Evolutionary conservation across 257 asterid species (phyloP).

Genomic region (Handroanthus guayacan): DNA sequence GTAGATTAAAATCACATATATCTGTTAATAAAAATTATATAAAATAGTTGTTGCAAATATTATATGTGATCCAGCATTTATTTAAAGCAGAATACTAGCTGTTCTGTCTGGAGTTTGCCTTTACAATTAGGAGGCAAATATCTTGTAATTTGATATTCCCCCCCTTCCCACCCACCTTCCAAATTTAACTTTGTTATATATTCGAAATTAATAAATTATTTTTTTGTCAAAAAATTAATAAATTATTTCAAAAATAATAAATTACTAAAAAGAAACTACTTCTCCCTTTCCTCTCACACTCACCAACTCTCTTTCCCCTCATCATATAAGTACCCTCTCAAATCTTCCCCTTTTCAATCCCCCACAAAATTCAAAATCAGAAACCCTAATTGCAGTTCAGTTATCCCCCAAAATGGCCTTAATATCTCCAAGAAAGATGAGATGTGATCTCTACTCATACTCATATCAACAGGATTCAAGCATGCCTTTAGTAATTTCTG

Average conservation of each 20-base stretch:
- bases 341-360: slow-evolving; percentile 19
- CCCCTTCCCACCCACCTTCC: slow-evolving; percentile 69
- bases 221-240: neutral
- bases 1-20: slow-evolving; percentile 6
- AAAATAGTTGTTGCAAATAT: slow-evolving; percentile 3
- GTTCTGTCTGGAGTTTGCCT: slow-evolving; percentile 71
- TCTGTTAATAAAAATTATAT: neutral
- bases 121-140: slow-evolving; percentile 69
- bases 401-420: slow-evolving; percentile 53
- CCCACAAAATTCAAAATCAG: slow-evolving; percentile 16
- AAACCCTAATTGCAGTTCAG: slow-evolving; percentile 23
- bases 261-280: slow-evolving; percentile 30
- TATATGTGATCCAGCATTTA: slow-evolving; percentile 40
- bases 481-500: slow-evolving; percentile 85
- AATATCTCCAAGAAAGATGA: slow-evolving; percentile 82
- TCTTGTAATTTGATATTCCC: slow-evolving; percentile 66
- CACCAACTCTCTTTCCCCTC: slow-evolving; percentile 31
- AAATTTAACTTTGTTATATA: slow-evolving; percentile 13
- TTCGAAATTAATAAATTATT: neutral
- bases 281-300: slow-evolving; percentile 37
- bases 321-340: slow-evolving; percentile 36
- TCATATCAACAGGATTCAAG: slow-evolving; percentile 59
- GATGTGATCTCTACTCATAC: slow-evolving; percentile 74
- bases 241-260: neutral
- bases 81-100: slow-evolving; percentile 58